These are phyloP conservation scores for Solanum virginianum DNA, from an alignment of 257 asterid genomes.

Conservation along the genomic window DNA sequence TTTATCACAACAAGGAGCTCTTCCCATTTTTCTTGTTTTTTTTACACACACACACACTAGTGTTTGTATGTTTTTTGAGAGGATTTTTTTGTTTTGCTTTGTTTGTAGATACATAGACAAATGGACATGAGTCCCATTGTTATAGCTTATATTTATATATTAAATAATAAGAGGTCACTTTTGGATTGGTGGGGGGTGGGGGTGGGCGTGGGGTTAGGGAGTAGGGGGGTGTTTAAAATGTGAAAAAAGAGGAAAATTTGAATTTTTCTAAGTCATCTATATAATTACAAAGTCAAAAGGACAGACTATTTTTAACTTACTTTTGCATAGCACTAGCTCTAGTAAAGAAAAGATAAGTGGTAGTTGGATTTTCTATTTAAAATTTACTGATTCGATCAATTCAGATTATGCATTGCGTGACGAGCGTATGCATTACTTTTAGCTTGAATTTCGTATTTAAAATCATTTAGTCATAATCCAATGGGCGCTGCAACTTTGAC, in stretches of 20 bases:
- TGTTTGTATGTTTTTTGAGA: constrained; percentile 3
- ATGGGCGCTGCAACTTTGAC: not conserved
- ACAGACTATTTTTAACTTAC: constrained; percentile 8
- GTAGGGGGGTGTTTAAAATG: not conserved
- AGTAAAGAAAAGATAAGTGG: not conserved
- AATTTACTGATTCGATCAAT: not conserved
- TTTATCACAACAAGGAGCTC: constrained; percentile 96
- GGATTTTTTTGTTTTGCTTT: not conserved
- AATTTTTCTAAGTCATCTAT: not conserved
- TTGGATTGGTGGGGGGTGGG: not conserved
- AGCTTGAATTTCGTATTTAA: not conserved
- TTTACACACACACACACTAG: not conserved
- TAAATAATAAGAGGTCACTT: not conserved
- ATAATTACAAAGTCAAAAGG: constrained; percentile 30
- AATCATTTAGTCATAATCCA: not conserved
- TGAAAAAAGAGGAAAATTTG: not conserved
- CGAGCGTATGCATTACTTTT: not conserved
- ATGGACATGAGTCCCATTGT: not conserved
- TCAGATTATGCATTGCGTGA: not conserved
- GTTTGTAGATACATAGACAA: not conserved
- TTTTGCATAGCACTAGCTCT: not conserved
- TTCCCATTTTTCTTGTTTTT: constrained; percentile 45
- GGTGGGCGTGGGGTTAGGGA: not conserved
- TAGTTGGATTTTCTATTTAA: not conserved
- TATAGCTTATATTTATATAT: not conserved